Conservation (phyloP, 1,139 yeast genomes). For the Starmera stellimalicola region DNA sequence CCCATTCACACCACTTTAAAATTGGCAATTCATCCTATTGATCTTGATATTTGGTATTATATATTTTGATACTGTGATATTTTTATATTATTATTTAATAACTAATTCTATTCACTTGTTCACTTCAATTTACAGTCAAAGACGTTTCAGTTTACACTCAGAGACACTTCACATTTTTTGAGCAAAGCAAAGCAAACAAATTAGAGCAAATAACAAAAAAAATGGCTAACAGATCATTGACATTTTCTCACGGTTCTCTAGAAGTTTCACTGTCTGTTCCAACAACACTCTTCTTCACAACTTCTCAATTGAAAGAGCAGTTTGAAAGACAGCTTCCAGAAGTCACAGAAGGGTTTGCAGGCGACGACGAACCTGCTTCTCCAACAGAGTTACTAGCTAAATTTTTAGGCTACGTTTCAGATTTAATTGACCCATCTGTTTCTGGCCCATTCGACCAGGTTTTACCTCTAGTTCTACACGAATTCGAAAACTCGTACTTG, state of each 20-base stretch:
- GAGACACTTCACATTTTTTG: too few relatives aligned
- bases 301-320: conserved; percentile 82
- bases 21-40: too few relatives aligned
- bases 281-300: conserved; percentile 65
- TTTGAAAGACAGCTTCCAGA: conserved; percentile 71
- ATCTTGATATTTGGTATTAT: too few relatives aligned
- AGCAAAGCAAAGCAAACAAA: too few relatives aligned
- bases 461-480: conserved; percentile 59
- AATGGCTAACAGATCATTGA: conserved; percentile 50
- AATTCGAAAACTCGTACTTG: conserved; percentile 76
- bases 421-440: conserved; percentile 38
- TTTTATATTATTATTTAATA: too few relatives aligned
- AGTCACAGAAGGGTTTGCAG: conserved; percentile 77
- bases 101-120: too few relatives aligned
- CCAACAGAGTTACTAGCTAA: conserved; percentile 80
- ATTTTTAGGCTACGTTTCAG: conserved; percentile 74
- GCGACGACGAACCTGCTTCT: conserved; percentile 82
- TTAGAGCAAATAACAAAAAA: not conserved
- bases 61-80: too few relatives aligned
- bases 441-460: conserved; percentile 62
- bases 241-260: conserved; percentile 73
- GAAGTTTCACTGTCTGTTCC: conserved; percentile 89
- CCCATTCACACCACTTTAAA: too few relatives aligned
- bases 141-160: not conserved
- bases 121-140: not conserved